A percentile compares a stretch with the other conserved stretches of the same genome.
Evolutionary conservation across 257 asterid genomes (phyloP).

Genomic region (Solanum piurae): DNA sequence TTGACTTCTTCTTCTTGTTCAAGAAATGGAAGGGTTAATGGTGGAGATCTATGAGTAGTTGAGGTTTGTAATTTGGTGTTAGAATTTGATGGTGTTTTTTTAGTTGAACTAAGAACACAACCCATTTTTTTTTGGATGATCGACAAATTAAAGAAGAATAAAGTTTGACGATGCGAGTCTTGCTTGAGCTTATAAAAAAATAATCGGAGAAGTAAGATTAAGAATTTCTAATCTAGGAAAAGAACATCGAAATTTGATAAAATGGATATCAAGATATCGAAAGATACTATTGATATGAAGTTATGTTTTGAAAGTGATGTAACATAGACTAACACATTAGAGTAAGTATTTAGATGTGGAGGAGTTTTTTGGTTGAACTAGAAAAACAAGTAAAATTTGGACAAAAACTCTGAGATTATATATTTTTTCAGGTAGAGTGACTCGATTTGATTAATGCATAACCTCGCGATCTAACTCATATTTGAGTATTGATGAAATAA

Average conservation of each 20-base stretch:
- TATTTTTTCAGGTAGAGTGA: neutral
- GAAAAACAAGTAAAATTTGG: neutral
- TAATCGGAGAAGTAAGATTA: neutral
- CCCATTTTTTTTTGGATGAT: neutral
- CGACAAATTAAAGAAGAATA: neutral
- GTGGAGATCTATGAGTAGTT: slow-evolving; percentile 23
- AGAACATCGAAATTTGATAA: neutral
- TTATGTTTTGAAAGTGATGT: neutral
- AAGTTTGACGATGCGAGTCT: neutral
- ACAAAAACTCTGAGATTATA: fast-evolving
- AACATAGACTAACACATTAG: neutral
- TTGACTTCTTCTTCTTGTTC: slow-evolving; percentile 66
- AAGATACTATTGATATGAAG: neutral
- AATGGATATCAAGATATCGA: neutral
- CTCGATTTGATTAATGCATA: neutral
- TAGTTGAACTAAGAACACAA: neutral
- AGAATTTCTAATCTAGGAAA: neutral
- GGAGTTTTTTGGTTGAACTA: neutral
- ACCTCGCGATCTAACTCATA: neutral
- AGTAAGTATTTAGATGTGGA: neutral
- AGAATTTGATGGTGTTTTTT: neutral
- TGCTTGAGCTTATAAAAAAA: neutral
- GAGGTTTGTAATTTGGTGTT: neutral
- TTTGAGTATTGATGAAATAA: neutral
- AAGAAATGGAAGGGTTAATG: slow-evolving; percentile 23